Conservation (phyloP, 805 yeast species). For the Schwanniomyces yamadae region DNA sequence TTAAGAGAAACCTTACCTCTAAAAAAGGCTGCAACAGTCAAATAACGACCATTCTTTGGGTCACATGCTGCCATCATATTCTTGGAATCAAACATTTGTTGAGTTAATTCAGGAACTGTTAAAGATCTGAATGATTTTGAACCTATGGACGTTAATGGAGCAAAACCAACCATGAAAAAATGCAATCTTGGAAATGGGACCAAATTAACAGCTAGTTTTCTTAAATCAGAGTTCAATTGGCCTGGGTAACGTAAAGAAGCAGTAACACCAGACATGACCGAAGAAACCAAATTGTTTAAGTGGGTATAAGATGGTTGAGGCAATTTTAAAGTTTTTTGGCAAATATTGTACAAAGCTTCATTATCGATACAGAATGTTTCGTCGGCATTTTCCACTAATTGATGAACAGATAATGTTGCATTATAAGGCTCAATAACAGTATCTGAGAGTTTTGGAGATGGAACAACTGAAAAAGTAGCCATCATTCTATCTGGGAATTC, state of each 20-base stretch:
- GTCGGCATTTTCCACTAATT: conserved; percentile 85
- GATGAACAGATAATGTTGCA: conserved; percentile 87
- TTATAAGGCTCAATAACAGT: conserved; percentile 96
- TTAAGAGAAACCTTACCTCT: conserved; percentile 90
- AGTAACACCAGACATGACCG: conserved; percentile 94
- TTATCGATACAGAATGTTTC: conserved; percentile 95
- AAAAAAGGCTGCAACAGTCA: conserved; percentile 91
- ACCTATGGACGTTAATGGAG: conserved; percentile 81
- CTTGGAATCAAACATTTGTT: conserved; percentile 87
- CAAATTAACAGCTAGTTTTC: conserved; percentile 90
- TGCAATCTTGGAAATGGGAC: conserved; percentile 95
- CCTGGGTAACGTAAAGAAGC: conserved; percentile 94
- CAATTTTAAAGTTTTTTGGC: conserved; percentile 81
- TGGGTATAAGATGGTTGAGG: conserved; percentile 76
- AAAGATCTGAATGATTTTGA: conserved; percentile 80
- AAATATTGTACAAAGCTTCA: conserved; percentile 88
- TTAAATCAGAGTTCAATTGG: conserved; percentile 87
- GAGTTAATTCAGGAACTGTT: conserved; percentile 88
- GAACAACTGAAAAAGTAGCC: conserved; percentile 92
- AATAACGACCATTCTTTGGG: conserved; percentile 86
- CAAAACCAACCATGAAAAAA: conserved; percentile 93
- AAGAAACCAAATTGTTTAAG: conserved; percentile 77
- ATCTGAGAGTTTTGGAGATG: conserved; percentile 87
- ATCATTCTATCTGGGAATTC: conserved; percentile 95
- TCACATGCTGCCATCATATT: conserved; percentile 97